phyloP scores from a whole-genome alignment of 2,329 filamentous ascomycete species.

The Parastagonospora avenae region DNA sequence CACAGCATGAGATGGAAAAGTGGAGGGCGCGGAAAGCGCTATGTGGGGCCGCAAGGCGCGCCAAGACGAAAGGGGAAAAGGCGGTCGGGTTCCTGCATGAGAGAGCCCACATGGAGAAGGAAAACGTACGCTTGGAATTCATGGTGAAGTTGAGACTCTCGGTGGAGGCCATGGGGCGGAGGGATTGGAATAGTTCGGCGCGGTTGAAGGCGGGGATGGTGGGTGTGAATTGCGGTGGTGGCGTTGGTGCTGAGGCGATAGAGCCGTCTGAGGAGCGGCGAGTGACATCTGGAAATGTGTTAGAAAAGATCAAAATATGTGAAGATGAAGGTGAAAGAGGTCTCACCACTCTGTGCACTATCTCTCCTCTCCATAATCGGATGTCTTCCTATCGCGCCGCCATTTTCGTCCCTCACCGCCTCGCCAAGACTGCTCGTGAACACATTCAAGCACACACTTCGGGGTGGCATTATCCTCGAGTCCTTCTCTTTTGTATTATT shows the following conservation, averaged over 20 bases:
- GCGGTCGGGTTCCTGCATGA: constrained; percentile 34
- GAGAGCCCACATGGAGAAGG: constrained; percentile 17
- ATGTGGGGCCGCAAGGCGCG: constrained; percentile 19
- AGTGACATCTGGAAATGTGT: constrained; percentile 15
- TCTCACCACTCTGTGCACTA: constrained; percentile 37
- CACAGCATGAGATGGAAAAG: background rate
- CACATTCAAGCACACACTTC: constrained; percentile 45
- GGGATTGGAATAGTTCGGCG: constrained; percentile 27
- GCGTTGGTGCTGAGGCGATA: constrained; percentile 22
- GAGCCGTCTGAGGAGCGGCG: constrained; percentile 29
- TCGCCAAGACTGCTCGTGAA: constrained; percentile 41
- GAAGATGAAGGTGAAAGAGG: background rate
- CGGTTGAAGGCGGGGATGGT: constrained; percentile 28
- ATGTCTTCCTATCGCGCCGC: constrained; percentile 5
- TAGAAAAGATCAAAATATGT: constrained; percentile 11
- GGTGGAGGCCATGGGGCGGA: constrained; percentile 31
- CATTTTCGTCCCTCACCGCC: constrained; percentile 31
- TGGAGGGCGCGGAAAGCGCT: constrained; percentile 11
- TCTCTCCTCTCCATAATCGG: constrained; percentile 29
- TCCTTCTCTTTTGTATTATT: constrained; percentile 13
- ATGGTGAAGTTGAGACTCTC: constrained; percentile 29
- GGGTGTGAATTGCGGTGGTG: constrained; percentile 18
- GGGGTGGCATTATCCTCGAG: constrained; percentile 38
- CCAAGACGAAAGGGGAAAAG: constrained; percentile 20
- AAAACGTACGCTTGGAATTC: constrained; percentile 32